Evolutionary conservation across 169 alveolate genomes (phyloP).

Genomic region (Eimeria maxima): DNA sequence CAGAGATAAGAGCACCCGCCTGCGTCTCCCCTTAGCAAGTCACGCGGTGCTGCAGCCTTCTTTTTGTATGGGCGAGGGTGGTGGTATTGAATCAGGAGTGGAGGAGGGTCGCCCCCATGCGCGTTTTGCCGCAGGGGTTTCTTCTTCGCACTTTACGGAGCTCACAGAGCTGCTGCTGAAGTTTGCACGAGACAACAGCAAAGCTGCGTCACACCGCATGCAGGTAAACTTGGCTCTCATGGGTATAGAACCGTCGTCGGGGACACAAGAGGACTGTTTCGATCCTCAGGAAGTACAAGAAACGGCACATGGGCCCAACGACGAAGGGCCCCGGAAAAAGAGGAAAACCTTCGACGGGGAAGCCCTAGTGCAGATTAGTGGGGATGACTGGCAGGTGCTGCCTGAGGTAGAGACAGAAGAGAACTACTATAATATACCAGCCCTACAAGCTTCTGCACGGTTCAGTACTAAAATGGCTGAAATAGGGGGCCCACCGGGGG

Average conservation of each 20-base stretch:
- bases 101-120: conserved; percentile 47
- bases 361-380: neutral
- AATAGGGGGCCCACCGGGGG: neutral
- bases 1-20: neutral
- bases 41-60: conserved; percentile 61
- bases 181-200: neutral
- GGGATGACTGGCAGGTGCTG: conserved; percentile 29
- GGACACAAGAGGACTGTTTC: neutral
- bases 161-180: neutral
- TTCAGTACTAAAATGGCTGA: neutral
- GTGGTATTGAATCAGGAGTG: neutral
- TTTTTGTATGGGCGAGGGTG: neutral
- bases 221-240: conserved; percentile 27
- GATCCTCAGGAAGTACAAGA: neutral
- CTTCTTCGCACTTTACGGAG: conserved; percentile 13
- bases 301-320: too few relatives aligned
- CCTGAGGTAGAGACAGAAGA: conserved; percentile 24
- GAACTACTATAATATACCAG: conserved; percentile 28
- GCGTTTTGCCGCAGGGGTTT: conserved; percentile 15
- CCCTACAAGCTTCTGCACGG: conserved; percentile 33
- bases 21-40: conserved; percentile 21
- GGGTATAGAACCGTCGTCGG: conserved; percentile 20
- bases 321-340: too few relatives aligned
- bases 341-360: too few relatives aligned
- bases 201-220: conserved; percentile 2